These are phyloP conservation scores for Parathielavia hyrcaniae DNA, from an alignment of 495 filamentous ascomycete genomes.

Conservation along the genomic window DNA sequence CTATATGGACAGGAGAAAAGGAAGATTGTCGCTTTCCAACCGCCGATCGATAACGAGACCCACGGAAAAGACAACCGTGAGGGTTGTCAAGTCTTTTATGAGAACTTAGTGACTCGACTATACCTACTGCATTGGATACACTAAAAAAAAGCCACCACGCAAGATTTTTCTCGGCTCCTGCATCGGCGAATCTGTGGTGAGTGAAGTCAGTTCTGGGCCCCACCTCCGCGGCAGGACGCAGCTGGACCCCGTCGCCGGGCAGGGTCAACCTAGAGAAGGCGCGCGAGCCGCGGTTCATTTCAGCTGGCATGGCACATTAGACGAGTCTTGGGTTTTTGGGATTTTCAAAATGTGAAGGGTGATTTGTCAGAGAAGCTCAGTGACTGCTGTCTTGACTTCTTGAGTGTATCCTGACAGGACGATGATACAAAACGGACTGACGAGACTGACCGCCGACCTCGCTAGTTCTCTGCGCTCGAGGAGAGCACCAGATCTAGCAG, in stretches of 20 bases:
- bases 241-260: background rate
- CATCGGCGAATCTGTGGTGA: background rate
- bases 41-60: background rate
- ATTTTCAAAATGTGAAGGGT: no score
- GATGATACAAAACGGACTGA: no score
- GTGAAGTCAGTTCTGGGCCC: background rate
- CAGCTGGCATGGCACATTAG: background rate
- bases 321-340: background rate
- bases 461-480: no score
- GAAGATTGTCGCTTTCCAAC: background rate
- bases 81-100: background rate
- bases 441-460: no score
- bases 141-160: constrained; percentile 1
- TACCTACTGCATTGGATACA: no score
- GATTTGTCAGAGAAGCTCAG: no score
- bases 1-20: background rate
- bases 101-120: background rate
- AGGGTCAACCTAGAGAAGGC: background rate
- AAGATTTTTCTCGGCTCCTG: constrained; percentile 4
- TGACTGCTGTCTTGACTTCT: no score
- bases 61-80: background rate
- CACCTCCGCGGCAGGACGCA: constrained; percentile 5
- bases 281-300: background rate
- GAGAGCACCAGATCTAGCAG: no score
- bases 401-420: no score